Evolutionary conservation across 2,329 filamentous ascomycete species (phyloP).

Genomic region (Aspergillus luchuensis): DNA sequence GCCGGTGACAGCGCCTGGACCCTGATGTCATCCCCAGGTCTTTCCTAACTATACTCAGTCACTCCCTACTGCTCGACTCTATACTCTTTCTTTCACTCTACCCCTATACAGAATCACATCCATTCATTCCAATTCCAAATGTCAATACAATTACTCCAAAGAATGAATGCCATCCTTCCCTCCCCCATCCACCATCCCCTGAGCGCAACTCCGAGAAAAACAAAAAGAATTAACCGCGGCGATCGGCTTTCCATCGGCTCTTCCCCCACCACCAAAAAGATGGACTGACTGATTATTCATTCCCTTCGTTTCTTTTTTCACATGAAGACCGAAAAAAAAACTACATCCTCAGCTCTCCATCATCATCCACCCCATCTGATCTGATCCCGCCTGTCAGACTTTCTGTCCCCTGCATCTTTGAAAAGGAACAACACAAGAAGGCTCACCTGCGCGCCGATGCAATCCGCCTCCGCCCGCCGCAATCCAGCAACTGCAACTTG

Average conservation of each 20-base stretch:
- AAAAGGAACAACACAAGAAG: neutral
- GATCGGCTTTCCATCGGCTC: constrained; percentile 9
- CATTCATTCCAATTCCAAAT: neutral
- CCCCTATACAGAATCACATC: neutral
- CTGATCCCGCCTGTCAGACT: neutral
- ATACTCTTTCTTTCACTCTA: too few relatives aligned
- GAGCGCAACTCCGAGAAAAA: neutral
- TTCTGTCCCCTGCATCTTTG: neutral
- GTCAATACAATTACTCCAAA: neutral
- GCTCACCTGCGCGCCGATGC: neutral
- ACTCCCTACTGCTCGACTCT: neutral
- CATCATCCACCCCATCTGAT: neutral
- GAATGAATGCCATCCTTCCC: too few relatives aligned
- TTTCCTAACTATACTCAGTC: neutral
- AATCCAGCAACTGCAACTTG: neutral
- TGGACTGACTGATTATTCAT: constrained; percentile 10
- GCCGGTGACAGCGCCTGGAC: neutral
- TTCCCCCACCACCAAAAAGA: neutral
- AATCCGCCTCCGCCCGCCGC: neutral
- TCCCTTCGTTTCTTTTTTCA: neutral
- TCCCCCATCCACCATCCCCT: neutral
- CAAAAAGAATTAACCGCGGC: neutral
- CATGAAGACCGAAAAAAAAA: neutral
- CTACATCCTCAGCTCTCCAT: too few relatives aligned
- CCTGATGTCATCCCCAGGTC: neutral